These are phyloP conservation scores for Metahyphopichia silvanorum DNA, from an alignment of 805 yeast species.

Conservation along the genomic window DNA sequence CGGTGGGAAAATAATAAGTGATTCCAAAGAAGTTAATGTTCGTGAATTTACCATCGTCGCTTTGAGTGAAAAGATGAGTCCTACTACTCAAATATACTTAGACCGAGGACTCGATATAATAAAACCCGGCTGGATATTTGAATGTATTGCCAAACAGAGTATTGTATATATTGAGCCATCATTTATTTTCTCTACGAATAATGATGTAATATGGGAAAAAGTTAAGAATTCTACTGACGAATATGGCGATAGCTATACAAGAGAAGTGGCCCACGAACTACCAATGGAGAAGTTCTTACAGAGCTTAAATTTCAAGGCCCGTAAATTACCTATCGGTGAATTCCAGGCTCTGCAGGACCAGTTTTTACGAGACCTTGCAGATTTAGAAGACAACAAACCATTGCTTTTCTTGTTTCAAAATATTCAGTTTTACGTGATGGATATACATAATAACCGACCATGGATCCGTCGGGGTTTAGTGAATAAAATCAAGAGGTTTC, in stretches of 20 bases:
- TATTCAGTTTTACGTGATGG: constrained; percentile 29
- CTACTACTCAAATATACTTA: constrained; percentile 21
- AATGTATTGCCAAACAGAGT: constrained; percentile 46
- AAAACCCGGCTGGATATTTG: constrained; percentile 69
- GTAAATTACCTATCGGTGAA: constrained; percentile 9
- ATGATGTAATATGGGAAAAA: constrained; percentile 13
- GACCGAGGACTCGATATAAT: constrained; percentile 56
- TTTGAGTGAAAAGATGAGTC: constrained; percentile 24
- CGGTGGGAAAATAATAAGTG: constrained; percentile 47
- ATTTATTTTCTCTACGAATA: constrained; percentile 48
- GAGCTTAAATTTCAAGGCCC: constrained; percentile 13
- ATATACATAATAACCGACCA: constrained; percentile 2
- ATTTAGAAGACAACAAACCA: constrained; percentile 11
- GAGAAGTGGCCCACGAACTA: constrained; percentile 18
- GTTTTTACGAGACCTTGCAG: constrained; percentile 10
- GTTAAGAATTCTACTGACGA: constrained; percentile 45
- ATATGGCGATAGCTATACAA: constrained; percentile 60
- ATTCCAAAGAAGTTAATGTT: constrained; percentile 11
- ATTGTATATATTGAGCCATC: constrained; percentile 58
- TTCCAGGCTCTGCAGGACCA: constrained; percentile 4
- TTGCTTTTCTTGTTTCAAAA: constrained; percentile 31
- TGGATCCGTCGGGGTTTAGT: constrained; percentile 7
- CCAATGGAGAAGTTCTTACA: constrained; percentile 6
- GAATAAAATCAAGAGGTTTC: constrained; percentile 44
- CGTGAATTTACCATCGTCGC: constrained; percentile 11